Evolutionary conservation across 2,329 filamentous ascomycete genomes (phyloP), one percentile per base, ranked within the genome.

Genomic region (Diplodia corticola): DNA sequence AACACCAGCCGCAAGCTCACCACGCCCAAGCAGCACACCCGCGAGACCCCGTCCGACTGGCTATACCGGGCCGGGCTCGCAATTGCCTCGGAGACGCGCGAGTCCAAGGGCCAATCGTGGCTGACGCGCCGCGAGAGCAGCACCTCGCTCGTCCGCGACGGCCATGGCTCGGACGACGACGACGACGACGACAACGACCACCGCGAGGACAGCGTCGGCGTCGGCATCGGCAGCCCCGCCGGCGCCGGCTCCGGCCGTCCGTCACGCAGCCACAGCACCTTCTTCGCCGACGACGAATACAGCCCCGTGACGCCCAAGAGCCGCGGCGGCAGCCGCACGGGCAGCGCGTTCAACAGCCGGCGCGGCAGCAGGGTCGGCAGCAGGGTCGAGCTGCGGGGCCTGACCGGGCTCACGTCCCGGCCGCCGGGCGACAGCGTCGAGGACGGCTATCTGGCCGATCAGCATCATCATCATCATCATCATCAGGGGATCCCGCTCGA

Each of bases 91-190:
- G 81, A 85, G 22, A 82, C 85, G 5, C 79, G 85, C 44, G 86
- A 88, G 70, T 82, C 82, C 66, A 88, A 88, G 70, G 86, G 86
- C n/a, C 86, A 88, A 71, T 83, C 82, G 65, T 88, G 86, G 86
- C 79, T 88, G 3, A 78, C 80, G 2, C 82, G 86, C 61, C 79
- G 85, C 28, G 83, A 85, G 68, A 86, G 82, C 68, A 83, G 82
- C 0, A 88, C 86, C 0, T 84, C 81, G 53, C 77, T 88, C 2
- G 80, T 82, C 10, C 73, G 76, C 17, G 71, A 76, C 40, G 73
- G 76, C 54, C 76, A 78, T 7, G 69, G 70, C 22, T 70, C 73
- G 65, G 28, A 55, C 30, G 30, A 50, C 15, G 24, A 40, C 20
- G 24, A 20, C 40, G 40, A 13, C 48, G 50, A 26, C 63, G 22